Conservation (phyloP, 805 yeast genomes). For the Candida quercuum region DNA sequence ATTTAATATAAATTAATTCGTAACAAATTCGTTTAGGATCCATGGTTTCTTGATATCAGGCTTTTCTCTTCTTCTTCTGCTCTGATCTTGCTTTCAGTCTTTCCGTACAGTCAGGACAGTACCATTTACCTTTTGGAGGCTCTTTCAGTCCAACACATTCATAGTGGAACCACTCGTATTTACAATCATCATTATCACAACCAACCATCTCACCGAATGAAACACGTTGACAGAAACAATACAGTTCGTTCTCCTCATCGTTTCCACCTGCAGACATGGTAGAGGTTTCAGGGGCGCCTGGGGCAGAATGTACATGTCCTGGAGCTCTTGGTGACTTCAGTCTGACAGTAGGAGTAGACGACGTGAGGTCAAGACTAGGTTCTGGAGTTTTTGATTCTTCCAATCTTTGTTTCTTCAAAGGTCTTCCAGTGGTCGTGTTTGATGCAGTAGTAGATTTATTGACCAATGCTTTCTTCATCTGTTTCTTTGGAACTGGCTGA, state of each 20-base stretch:
- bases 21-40: too few relatives aligned
- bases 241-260: slow-evolving; percentile 63
- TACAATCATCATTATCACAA: slow-evolving; percentile 87
- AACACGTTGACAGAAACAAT: slow-evolving; percentile 91
- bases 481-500: slow-evolving; percentile 6
- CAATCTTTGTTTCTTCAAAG: slow-evolving; percentile 18
- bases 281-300: not conserved
- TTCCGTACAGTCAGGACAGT: slow-evolving; percentile 74
- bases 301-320: not conserved
- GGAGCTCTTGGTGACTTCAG: slow-evolving; percentile 8
- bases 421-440: slow-evolving; percentile 5
- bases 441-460: slow-evolving; percentile 13
- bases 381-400: slow-evolving; percentile 19
- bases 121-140: slow-evolving; percentile 94
- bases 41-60: too few relatives aligned
- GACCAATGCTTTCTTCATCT: slow-evolving; percentile 2
- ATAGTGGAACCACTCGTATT: slow-evolving; percentile 94
- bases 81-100: slow-evolving; percentile 26
- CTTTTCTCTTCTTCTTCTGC: slow-evolving; percentile 20
- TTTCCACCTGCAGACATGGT: slow-evolving; percentile 23
- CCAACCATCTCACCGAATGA: slow-evolving; percentile 97
- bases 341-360: not conserved
- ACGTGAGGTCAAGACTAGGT: not conserved
- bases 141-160: slow-evolving; percentile 85
- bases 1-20: not conserved